phyloP scores from a whole-genome alignment of 352 stramenopile genomes.

The Pythium insidiosum region DNA sequence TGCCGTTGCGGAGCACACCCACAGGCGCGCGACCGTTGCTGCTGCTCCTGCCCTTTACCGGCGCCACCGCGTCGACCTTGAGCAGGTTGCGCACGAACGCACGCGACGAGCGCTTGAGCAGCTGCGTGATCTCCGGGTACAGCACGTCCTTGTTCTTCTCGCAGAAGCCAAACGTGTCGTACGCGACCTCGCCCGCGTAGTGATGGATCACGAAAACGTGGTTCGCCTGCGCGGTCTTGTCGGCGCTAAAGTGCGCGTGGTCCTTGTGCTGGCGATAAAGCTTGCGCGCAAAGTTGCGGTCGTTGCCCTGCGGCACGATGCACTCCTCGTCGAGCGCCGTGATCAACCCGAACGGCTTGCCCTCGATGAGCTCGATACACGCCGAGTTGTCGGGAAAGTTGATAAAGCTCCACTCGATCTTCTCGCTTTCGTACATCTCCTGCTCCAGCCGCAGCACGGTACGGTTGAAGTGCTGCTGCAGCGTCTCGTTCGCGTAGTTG shows the following conservation, averaged over 20 bases:
- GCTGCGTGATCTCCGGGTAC: conserved; percentile 72
- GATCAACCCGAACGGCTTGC: conserved; percentile 78
- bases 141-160: conserved; percentile 96
- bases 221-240: conserved; percentile 73
- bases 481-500: conserved; percentile 91
- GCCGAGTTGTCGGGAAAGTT: conserved; percentile 87
- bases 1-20: conserved; percentile 24
- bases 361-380: conserved; percentile 87
- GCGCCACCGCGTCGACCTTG: conserved; percentile 10
- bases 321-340: conserved; percentile 86
- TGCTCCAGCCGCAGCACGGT: conserved; percentile 85
- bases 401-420: conserved; percentile 87
- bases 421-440: conserved; percentile 82
- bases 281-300: conserved; percentile 83
- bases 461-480: conserved; percentile 91
- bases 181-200: conserved; percentile 92
- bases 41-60: too few relatives aligned
- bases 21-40: background rate
- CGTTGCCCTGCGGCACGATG: conserved; percentile 82
- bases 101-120: conserved; percentile 66
- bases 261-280: conserved; percentile 61
- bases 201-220: conserved; percentile 83
- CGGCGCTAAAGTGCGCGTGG: conserved; percentile 65
- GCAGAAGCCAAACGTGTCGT: conserved; percentile 91
- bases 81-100: conserved; percentile 61